A percentile compares a stretch with the other conserved stretches of the same genome.
phyloP scores from a whole-genome alignment of 257 asterid species.

The Ilex aquifolium region DNA sequence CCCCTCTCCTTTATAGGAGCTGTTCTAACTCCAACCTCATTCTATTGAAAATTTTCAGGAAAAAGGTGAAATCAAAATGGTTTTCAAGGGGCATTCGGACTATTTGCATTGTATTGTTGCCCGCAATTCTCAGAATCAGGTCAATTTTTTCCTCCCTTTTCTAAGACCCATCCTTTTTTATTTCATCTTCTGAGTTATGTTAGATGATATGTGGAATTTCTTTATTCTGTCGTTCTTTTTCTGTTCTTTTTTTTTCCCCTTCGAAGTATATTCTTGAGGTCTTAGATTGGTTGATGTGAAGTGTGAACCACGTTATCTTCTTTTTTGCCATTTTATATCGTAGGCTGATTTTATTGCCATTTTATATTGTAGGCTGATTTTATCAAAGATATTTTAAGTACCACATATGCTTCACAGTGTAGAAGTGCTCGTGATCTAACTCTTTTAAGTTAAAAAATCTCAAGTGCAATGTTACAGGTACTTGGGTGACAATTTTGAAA shows the following conservation, averaged over 20 bases:
- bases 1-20: neutral
- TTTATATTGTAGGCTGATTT: too few species aligned
- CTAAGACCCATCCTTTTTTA: neutral
- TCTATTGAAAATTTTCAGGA: slow-evolving; percentile 36
- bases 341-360: too few species aligned
- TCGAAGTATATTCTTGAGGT: too few species aligned
- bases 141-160: slow-evolving; percentile 17
- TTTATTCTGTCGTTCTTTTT: neutral
- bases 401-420: too few species aligned
- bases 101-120: slow-evolving; percentile 71
- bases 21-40: neutral
- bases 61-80: slow-evolving; percentile 62
- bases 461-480: too few species aligned
- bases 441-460: too few species aligned
- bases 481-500: too few species aligned
- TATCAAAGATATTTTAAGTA: too few species aligned
- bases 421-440: too few species aligned
- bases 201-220: neutral
- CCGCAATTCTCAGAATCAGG: slow-evolving; percentile 74
- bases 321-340: too few species aligned
- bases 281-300: too few species aligned
- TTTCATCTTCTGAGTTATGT: neutral
- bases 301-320: too few species aligned
- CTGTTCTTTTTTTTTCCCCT: neutral
- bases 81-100: slow-evolving; percentile 76